Percentiles rank a stretch among this genome's conserved stretches.
Conservation (phyloP, 2,329 filamentous ascomycete genomes). For the Xylariales sp. region DNA sequence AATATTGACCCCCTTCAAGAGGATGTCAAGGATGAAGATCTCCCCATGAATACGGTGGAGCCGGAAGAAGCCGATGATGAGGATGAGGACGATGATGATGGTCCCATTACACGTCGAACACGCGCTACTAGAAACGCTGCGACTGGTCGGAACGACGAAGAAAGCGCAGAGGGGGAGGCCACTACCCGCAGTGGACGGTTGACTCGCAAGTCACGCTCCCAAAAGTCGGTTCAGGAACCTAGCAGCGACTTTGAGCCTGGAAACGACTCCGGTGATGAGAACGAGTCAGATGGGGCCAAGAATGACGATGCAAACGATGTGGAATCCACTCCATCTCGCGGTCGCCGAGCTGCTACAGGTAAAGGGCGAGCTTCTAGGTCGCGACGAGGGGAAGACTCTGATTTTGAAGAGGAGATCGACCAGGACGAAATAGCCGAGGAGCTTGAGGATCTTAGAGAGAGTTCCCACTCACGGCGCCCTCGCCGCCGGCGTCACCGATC, state of each 20-base stretch:
- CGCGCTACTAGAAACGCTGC: slow-evolving; percentile 24
- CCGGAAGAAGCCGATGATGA: slow-evolving; percentile 35
- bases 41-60: slow-evolving; percentile 24
- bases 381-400: slow-evolving; percentile 47
- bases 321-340: slow-evolving; percentile 46
- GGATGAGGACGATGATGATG: slow-evolving; percentile 46
- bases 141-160: slow-evolving; percentile 12
- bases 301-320: slow-evolving; percentile 37
- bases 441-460: slow-evolving; percentile 55
- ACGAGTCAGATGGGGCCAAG: slow-evolving; percentile 26
- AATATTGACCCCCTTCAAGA: slow-evolving; percentile 10
- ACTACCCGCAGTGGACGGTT: slow-evolving; percentile 38
- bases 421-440: slow-evolving; percentile 63
- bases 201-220: slow-evolving; percentile 42
- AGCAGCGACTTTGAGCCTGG: slow-evolving; percentile 60
- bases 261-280: slow-evolving; percentile 54
- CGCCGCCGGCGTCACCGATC: slow-evolving; percentile 28
- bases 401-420: slow-evolving; percentile 55
- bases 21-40: slow-evolving; percentile 20
- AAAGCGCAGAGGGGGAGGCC: slow-evolving; percentile 16
- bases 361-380: slow-evolving; percentile 40
- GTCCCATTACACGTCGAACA: slow-evolving; percentile 43
- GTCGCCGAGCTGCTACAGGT: slow-evolving; percentile 32
- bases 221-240: slow-evolving; percentile 44
- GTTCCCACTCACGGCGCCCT: slow-evolving; percentile 48